phyloP scores from a whole-genome alignment of 169 alveolate genomes.

The Plasmodium vivax region DNA sequence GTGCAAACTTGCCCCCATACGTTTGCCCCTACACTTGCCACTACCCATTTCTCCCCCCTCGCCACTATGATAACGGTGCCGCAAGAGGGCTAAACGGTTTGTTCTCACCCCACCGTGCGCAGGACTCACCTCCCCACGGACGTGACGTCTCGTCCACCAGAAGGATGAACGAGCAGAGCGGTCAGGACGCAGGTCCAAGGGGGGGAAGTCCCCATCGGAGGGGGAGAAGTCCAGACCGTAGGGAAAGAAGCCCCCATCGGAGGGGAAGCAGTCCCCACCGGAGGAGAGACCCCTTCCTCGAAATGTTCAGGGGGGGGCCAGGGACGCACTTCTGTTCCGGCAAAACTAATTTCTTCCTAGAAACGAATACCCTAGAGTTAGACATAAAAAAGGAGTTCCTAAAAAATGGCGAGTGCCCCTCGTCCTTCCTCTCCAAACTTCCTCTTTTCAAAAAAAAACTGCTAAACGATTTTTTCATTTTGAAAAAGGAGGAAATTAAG shows the following conservation, averaged over 20 bases:
- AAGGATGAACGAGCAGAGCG: background rate
- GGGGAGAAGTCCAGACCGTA: too few species aligned
- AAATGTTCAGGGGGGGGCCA: constrained; percentile 57
- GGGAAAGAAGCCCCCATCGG: too few species aligned
- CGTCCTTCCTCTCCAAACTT: constrained; percentile 35
- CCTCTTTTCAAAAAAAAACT: constrained; percentile 16
- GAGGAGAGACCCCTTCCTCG: constrained; percentile 9
- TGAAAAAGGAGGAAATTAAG: constrained; percentile 40
- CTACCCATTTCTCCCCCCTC: background rate
- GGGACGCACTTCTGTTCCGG: constrained; percentile 41
- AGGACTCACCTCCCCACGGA: background rate
- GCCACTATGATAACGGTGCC: background rate
- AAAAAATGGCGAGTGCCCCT: constrained; percentile 19
- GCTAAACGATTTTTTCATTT: constrained; percentile 7
- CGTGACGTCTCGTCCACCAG: background rate
- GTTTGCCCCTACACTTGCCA: too few species aligned
- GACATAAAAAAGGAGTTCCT: constrained; percentile 36
- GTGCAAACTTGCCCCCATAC: too few species aligned
- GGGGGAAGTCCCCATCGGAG: background rate
- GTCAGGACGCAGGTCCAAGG: background rate
- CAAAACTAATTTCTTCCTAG: constrained; percentile 28
- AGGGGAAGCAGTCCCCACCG: too few species aligned
- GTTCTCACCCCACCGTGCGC: background rate
- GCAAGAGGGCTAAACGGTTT: background rate
- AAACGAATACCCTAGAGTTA: constrained; percentile 17